Evolutionary conservation across 2,329 filamentous ascomycete species (phyloP).

Genomic region (Drechslera avenae): DNA sequence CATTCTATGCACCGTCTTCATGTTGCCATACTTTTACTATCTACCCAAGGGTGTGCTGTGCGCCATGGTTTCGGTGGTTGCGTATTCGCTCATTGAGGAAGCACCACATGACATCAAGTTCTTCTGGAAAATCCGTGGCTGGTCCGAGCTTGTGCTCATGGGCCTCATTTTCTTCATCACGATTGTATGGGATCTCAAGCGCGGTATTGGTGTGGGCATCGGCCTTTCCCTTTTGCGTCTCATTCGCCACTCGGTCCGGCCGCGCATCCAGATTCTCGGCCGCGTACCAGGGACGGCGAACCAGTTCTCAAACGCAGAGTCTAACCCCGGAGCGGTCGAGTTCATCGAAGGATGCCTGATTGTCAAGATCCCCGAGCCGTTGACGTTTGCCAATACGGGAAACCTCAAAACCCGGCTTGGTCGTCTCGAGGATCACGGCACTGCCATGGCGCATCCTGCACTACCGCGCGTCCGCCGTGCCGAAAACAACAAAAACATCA

Average conservation of each 20-base stretch:
- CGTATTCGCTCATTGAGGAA: constrained; percentile 93
- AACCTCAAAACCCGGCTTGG: constrained; percentile 83
- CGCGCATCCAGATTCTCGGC: constrained; percentile 94
- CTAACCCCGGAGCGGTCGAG: constrained; percentile 74
- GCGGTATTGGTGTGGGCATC: constrained; percentile 93
- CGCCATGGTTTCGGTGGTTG: constrained; percentile 93
- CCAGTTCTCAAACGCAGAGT: constrained; percentile 82
- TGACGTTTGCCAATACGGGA: constrained; percentile 97
- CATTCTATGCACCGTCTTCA: constrained; percentile 76
- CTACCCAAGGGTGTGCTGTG: constrained; percentile 95
- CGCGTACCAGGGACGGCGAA: constrained; percentile 78
- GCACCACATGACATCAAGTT: constrained; percentile 90
- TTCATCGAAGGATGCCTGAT: constrained; percentile 92
- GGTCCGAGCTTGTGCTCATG: constrained; percentile 87
- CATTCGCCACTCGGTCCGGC: constrained; percentile 86
- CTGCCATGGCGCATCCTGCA: constrained; percentile 80
- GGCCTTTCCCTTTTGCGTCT: constrained; percentile 88
- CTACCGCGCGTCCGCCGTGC: constrained; percentile 76
- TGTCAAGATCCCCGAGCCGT: constrained; percentile 94
- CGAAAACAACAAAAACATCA: constrained; percentile 88
- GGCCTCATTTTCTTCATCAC: constrained; percentile 86
- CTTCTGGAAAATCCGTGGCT: constrained; percentile 84
- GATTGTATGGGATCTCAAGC: constrained; percentile 90
- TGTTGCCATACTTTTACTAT: constrained; percentile 92
- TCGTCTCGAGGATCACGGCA: constrained; percentile 89